Evolutionary conservation across 805 yeast genomes (phyloP).

Genomic region (Starmera caribaea): DNA sequence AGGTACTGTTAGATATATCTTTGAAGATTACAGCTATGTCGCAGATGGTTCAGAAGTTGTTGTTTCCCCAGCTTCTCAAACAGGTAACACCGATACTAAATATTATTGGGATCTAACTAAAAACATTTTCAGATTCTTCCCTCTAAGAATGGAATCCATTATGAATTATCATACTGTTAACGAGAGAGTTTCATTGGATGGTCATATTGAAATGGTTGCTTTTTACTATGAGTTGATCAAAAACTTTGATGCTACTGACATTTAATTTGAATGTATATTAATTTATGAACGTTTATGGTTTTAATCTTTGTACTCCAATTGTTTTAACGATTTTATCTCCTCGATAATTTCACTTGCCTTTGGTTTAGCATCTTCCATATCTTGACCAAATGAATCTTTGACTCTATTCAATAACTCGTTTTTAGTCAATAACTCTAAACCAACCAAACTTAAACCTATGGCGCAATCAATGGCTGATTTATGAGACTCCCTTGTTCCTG

Average conservation of each 20-base stretch:
- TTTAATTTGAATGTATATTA: no score
- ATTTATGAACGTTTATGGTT: no score
- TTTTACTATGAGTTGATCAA: constrained; percentile 18
- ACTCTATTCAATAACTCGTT: neutral
- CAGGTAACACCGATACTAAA: constrained; percentile 1
- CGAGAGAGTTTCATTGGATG: constrained; percentile 9
- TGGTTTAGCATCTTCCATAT: neutral
- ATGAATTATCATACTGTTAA: constrained; percentile 11
- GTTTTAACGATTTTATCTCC: no score
- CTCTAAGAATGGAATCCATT: constrained; percentile 2
- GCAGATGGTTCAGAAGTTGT: neutral
- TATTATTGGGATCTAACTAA: constrained; percentile 10
- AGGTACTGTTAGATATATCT: constrained; percentile 42
- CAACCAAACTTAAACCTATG: neutral
- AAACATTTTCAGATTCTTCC: constrained; percentile 11
- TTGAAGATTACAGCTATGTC: constrained; percentile 29
- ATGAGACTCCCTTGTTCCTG: neutral
- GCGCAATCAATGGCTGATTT: neutral
- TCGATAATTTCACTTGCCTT: no score
- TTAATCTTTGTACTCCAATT: no score
- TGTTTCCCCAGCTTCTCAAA: constrained; percentile 11
- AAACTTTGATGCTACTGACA: constrained; percentile 13
- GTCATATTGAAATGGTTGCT: constrained; percentile 8
- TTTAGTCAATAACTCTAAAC: neutral
- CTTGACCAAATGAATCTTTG: neutral